Evolutionary conservation across 768 basidiomycete species (phyloP).

Genomic region (Trametes sanguinea): DNA sequence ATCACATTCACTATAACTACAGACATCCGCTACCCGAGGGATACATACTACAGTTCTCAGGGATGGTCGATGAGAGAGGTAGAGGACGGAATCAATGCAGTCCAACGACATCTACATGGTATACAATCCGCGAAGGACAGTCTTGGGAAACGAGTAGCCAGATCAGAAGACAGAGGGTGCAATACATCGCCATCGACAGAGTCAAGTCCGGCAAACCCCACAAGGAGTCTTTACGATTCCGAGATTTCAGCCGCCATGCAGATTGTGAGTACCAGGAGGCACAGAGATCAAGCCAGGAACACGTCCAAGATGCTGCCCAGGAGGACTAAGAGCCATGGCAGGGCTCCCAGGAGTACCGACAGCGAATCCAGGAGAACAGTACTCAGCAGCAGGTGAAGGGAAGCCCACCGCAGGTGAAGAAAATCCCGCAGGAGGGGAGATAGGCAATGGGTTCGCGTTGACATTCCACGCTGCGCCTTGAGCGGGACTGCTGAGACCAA

Average conservation of each 20-base stretch:
- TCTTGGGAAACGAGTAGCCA: too few relatives aligned
- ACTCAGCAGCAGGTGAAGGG: neutral
- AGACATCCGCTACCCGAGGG: too few relatives aligned
- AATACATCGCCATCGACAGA: too few relatives aligned
- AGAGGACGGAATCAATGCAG: too few relatives aligned
- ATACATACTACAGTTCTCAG: too few relatives aligned
- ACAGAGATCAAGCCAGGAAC: neutral
- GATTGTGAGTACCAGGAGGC: neutral
- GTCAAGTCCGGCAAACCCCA: too few relatives aligned
- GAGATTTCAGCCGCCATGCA: neutral
- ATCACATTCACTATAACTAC: too few relatives aligned
- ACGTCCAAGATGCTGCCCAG: neutral
- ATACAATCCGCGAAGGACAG: too few relatives aligned
- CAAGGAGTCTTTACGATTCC: neutral
- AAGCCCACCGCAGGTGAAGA: neutral
- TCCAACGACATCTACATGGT: too few relatives aligned
- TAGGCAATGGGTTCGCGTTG: neutral
- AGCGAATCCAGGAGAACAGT: neutral
- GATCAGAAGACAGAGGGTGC: too few relatives aligned
- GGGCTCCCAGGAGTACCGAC: slow-evolving; percentile 4
- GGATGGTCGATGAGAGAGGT: too few relatives aligned
- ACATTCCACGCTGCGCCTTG: neutral
- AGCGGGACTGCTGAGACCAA: neutral
- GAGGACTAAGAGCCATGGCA: neutral
- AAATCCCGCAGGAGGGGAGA: neutral